phyloP scores from a whole-genome alignment of 768 basidiomycete genomes.

The Leccinum disarticulatum region DNA sequence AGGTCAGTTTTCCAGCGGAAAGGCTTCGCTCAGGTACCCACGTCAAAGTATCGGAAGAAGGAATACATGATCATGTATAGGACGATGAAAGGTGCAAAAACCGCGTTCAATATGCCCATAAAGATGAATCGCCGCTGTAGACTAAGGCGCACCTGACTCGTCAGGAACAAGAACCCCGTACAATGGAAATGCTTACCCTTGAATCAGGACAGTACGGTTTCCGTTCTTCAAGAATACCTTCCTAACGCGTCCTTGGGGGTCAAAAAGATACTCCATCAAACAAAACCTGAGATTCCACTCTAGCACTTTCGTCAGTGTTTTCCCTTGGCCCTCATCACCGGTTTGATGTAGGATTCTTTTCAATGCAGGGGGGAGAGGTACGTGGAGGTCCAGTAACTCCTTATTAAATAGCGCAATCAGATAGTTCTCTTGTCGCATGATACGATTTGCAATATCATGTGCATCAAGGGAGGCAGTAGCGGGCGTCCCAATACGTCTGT shows the following conservation, averaged over 20 bases:
- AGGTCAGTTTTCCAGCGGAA: not conserved
- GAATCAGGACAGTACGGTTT: conserved; percentile 73
- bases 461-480: conserved; percentile 90
- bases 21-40: conserved; percentile 35
- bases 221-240: conserved; percentile 89
- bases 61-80: conserved; percentile 96
- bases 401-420: conserved; percentile 98
- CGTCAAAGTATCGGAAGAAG: conserved; percentile 99
- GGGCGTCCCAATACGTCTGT: conserved; percentile 54
- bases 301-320: conserved; percentile 81
- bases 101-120: conserved; percentile 94
- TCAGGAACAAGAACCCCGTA: not conserved
- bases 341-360: conserved; percentile 49
- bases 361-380: conserved; percentile 69
- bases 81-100: conserved; percentile 96
- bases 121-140: conserved; percentile 87
- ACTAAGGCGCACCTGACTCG: conserved; percentile 39
- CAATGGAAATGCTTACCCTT: conserved; percentile 58
- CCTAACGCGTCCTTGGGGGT: conserved; percentile 83
- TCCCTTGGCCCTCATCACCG: conserved; percentile 61
- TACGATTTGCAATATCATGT: conserved; percentile 96
- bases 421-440: conserved; percentile 98
- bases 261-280: conserved; percentile 93
- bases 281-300: conserved; percentile 99
- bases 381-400: conserved; percentile 83